Percentiles rank a stretch among this genome's conserved stretches.
Conservation (phyloP, 495 filamentous ascomycete species). For the Xylaria grammica region DNA sequence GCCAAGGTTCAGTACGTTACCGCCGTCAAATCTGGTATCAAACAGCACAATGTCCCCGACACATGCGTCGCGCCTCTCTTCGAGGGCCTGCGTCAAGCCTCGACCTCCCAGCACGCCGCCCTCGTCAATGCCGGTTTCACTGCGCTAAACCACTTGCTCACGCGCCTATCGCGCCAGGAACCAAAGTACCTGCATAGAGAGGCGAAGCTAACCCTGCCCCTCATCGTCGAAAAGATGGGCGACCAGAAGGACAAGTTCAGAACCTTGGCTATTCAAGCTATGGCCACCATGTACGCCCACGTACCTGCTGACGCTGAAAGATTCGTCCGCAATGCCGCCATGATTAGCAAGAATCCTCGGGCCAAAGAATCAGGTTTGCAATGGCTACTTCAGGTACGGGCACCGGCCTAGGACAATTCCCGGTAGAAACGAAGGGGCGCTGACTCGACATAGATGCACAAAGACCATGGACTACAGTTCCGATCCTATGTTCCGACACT, state of each 20-base stretch:
- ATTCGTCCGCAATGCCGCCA: conserved; percentile 74
- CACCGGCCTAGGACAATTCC: conserved; percentile 8
- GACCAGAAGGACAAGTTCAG: conserved; percentile 86
- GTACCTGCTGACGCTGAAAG: conserved; percentile 75
- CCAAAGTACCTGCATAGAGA: conserved; percentile 68
- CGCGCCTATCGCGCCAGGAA: conserved; percentile 82
- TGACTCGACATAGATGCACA: conserved; percentile 67
- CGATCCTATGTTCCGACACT: conserved; percentile 79
- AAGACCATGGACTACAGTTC: conserved; percentile 76
- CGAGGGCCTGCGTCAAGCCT: conserved; percentile 71
- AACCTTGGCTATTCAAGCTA: conserved; percentile 68
- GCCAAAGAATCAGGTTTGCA: conserved; percentile 83
- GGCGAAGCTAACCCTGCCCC: conserved; percentile 68
- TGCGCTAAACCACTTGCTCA: conserved; percentile 81
- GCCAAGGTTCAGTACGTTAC: conserved; percentile 72
- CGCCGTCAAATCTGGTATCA: conserved; percentile 81
- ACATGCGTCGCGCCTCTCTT: conserved; percentile 72
- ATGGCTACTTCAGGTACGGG: conserved; percentile 73
- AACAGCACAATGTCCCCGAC: conserved; percentile 84
- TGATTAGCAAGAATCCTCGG: conserved; percentile 78
- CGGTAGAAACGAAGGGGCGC: neutral
- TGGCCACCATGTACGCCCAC: conserved; percentile 75
- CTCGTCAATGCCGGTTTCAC: conserved; percentile 80
- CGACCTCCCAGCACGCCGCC: conserved; percentile 70
- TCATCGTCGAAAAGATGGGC: conserved; percentile 83